Conservation (phyloP, 177 flowering plant species). For the Vitis hybrid region DNA sequence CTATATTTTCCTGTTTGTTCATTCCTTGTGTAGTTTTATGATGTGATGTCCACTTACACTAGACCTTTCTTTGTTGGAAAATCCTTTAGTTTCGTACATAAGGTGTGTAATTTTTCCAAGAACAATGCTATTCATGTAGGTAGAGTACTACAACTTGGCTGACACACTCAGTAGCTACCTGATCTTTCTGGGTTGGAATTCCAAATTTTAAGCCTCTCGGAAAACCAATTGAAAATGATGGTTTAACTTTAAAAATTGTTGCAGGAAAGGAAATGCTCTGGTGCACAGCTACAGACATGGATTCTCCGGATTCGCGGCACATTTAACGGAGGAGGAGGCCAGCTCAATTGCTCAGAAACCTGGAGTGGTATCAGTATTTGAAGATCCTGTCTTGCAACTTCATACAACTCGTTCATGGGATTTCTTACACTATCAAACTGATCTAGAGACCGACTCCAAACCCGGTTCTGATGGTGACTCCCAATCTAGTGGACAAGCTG, state of each 20-base stretch:
- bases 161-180: too few relatives aligned
- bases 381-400: constrained; percentile 53
- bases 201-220: too few relatives aligned
- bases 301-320: constrained; percentile 73
- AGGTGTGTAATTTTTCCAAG: too few relatives aligned
- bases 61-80: too few relatives aligned
- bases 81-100: too few relatives aligned
- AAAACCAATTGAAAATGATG: not conserved
- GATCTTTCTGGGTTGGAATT: too few relatives aligned
- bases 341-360: constrained; percentile 32
- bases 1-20: too few relatives aligned
- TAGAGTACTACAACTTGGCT: too few relatives aligned
- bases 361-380: constrained; percentile 76
- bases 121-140: too few relatives aligned
- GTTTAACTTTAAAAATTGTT: not conserved
- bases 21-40: too few relatives aligned
- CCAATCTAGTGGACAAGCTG: constrained; percentile 14
- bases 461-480: constrained; percentile 16
- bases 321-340: constrained; percentile 55
- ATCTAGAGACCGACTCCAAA: constrained; percentile 22
- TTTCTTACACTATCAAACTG: constrained; percentile 52
- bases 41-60: too few relatives aligned
- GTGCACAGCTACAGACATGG: constrained; percentile 55
- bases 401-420: constrained; percentile 96
- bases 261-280: constrained; percentile 34